Evolutionary conservation across 1,139 yeast species (phyloP), one percentile per base, ranked within the genome.

Genomic region (Suhomyces taliae): DNA sequence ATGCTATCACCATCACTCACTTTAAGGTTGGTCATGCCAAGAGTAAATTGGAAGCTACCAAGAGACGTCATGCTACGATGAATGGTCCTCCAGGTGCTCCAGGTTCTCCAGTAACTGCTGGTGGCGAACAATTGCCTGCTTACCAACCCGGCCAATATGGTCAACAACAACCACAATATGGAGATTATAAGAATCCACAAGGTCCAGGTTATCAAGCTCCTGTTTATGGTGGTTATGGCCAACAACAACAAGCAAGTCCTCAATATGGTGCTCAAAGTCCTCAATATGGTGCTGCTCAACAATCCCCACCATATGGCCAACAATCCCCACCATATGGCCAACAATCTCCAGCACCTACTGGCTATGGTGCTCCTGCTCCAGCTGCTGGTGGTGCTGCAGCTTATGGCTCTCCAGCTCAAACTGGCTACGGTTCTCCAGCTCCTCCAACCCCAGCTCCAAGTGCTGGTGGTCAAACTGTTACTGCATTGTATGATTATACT

Each of bases 21-120:
- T 93, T 93, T 76, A 87, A 88, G 59, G 78, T 88, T 11, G 96
- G 96, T 12, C 95, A 87, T 60, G 95, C 96, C 12, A 88, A 86
- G 70, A 70, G 80, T 49, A 91, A 89, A 67, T 73, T 91, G 51
- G 97, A 90, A 56, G 79, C 89, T 63, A 86, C 96, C 12, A 85
- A 81, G 66, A 83, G 86, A 68, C 79, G 90, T 57, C 88, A 83
- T 58, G 91, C 85, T 50, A 55, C 64, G 60, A 60, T 60, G 66
- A 53, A 45, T 27, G 60, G 56, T 15, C 76, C 76, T 50, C 70
- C 65, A 27, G 55, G 57, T 7, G 52, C 59, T 5, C 70, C 72
- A 4, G 66, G 66, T n/a, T 61, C 67, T 5, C 64, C 66, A 14
- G 47, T 66, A 14, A 46, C 57, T 27, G 39, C 46, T 8, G 65